phyloP scores from a whole-genome alignment of 2,329 filamentous ascomycete species.

The Penicillium sp. region DNA sequence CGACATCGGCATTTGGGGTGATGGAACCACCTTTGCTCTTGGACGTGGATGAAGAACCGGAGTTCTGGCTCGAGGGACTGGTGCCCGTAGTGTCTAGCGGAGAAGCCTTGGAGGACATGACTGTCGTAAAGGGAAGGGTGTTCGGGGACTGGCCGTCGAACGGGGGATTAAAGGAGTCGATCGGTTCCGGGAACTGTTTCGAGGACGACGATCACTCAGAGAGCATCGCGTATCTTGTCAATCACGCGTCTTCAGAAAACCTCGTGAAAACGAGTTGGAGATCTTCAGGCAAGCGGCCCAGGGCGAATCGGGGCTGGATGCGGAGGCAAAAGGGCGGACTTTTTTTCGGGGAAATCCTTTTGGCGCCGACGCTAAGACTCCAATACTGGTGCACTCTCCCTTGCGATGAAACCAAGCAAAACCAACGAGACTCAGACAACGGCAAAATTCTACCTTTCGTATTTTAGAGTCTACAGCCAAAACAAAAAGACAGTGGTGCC shows the following conservation, averaged over 20 bases:
- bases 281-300: no score
- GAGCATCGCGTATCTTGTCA: constrained; percentile 13
- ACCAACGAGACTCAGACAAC: not conserved
- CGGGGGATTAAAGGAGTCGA: constrained; percentile 10
- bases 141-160: constrained; percentile 3
- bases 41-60: constrained; percentile 26
- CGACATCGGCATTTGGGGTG: constrained; percentile 38
- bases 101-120: constrained; percentile 31
- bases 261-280: constrained; percentile 2
- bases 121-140: not conserved
- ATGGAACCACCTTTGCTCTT: constrained; percentile 33
- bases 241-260: no score
- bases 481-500: no score
- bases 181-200: constrained; percentile 8
- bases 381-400: constrained; percentile 1
- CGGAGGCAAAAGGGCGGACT: constrained; percentile 10
- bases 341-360: constrained; percentile 10
- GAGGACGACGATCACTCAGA: constrained; percentile 8
- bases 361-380: constrained; percentile 10
- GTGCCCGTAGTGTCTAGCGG: constrained; percentile 24
- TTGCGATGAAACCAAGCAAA: constrained; percentile 2
- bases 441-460: not conserved
- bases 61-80: constrained; percentile 23
- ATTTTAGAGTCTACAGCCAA: not conserved
- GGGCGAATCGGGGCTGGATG: constrained; percentile 2